phyloP scores from a whole-genome alignment of 495 filamentous ascomycete genomes.

The Xylaria venustula region DNA sequence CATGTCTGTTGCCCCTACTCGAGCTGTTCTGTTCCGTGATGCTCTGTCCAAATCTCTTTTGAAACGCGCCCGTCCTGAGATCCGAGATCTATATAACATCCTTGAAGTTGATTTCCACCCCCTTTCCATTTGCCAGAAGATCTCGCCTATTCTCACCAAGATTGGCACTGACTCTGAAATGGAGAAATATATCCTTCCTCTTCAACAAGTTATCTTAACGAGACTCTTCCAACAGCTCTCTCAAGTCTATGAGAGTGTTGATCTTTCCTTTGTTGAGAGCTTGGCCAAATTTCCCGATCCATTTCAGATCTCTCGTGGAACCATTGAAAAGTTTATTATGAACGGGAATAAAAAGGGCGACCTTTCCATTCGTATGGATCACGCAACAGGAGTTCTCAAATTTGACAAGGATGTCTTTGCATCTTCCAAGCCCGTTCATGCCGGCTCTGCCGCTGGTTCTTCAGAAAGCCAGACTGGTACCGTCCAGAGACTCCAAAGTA shows the following conservation, averaged over 20 bases:
- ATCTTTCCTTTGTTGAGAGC: constrained; percentile 88
- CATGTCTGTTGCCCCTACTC: constrained; percentile 84
- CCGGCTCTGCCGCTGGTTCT: constrained; percentile 81
- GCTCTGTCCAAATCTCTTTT: constrained; percentile 90
- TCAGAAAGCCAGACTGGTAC: constrained; percentile 82
- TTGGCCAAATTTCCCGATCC: constrained; percentile 96
- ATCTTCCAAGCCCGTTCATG: constrained; percentile 87
- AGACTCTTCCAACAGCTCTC: constrained; percentile 98
- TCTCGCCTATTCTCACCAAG: constrained; percentile 90
- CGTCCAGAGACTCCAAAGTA: constrained; percentile 94
- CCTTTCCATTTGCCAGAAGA: constrained; percentile 97
- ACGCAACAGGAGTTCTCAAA: constrained; percentile 88
- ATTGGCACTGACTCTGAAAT: constrained; percentile 94
- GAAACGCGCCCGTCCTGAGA: constrained; percentile 87
- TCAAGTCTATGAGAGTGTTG: constrained; percentile 97
- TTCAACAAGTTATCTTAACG: constrained; percentile 98
- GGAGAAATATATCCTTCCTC: constrained; percentile 90
- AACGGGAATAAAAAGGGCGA: constrained; percentile 99
- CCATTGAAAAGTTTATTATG: constrained; percentile 99
- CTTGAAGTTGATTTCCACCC: constrained; percentile 99
- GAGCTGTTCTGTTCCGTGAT: constrained; percentile 90
- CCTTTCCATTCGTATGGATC: constrained; percentile 91
- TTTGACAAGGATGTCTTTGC: constrained; percentile 99
- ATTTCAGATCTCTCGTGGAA: constrained; percentile 86
- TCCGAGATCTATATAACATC: constrained; percentile 95